These are phyloP conservation scores for Trypanosoma cruzi DNA, from an alignment of 208 protist species.

Conservation along the genomic window DNA sequence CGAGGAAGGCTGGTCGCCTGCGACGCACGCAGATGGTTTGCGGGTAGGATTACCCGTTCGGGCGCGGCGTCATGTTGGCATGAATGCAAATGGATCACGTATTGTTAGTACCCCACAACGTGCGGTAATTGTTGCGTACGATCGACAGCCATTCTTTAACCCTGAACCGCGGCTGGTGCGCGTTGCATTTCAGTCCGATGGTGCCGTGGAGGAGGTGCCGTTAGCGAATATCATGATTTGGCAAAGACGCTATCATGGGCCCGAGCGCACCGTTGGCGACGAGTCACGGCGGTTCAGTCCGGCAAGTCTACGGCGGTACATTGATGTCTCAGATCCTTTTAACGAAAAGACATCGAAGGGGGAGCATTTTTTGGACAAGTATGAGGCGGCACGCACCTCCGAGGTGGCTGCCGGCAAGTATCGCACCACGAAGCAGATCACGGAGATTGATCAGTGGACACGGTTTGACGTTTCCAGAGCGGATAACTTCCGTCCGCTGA, in stretches of 20 bases:
- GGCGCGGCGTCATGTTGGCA: slow-evolving; percentile 51
- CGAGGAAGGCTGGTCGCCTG: slow-evolving; percentile 87
- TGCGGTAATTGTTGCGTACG: slow-evolving; percentile 67
- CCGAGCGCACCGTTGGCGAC: slow-evolving; percentile 83
- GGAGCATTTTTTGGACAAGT: slow-evolving; percentile 91
- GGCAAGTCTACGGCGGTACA: slow-evolving; percentile 62
- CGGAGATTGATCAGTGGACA: slow-evolving; percentile 86
- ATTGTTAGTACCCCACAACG: slow-evolving; percentile 70
- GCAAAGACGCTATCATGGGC: slow-evolving; percentile 83
- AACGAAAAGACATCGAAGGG: slow-evolving; percentile 45
- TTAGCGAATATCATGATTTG: slow-evolving; percentile 81
- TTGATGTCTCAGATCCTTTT: slow-evolving; percentile 85
- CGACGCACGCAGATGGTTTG: slow-evolving; percentile 84
- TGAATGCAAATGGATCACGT: neutral
- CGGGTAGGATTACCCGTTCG: slow-evolving; percentile 66
- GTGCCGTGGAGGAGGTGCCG: slow-evolving; percentile 56
- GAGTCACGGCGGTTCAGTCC: slow-evolving; percentile 73
- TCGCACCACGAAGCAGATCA: slow-evolving; percentile 87
- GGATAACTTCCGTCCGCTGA: slow-evolving; percentile 90
- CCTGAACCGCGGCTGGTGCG: slow-evolving; percentile 80
- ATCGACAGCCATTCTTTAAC: slow-evolving; percentile 87
- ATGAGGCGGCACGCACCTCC: slow-evolving; percentile 42
- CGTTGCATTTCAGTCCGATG: slow-evolving; percentile 68
- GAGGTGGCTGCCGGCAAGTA: slow-evolving; percentile 35
- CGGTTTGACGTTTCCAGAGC: slow-evolving; percentile 60